Evolutionary conservation across 352 stramenopile species (phyloP), one percentile per base, ranked within the genome.

Genomic region (Globisporangium carolinianum): DNA sequence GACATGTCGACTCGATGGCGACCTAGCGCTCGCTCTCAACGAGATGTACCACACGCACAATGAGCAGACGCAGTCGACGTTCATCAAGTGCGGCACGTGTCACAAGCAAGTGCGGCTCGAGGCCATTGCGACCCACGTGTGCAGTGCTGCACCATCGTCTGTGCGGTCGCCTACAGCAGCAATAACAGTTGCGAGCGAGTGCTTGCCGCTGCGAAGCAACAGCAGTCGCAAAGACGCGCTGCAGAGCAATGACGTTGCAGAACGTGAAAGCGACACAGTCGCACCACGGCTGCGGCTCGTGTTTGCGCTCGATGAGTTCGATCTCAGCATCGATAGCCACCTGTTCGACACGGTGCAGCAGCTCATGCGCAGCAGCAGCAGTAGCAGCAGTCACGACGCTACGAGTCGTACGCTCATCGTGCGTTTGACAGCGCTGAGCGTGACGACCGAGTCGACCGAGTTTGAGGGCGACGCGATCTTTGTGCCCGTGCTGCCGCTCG

Each of bases 361-460:
- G 17, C 51, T 66, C 46, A 66, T 74, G 60, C 61, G 45, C 66
- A 15, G 51, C 17, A 6, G 9, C 12, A 5, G 5, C 8, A 8
- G 17, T 39, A 7, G 48, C 54, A 8, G 24, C 24, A 39, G 6
- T 17, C 46, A 57, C 11, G 45, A 38, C 1, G 37, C 59, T 14
- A 35, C 60, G 0, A 59, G 62, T 3, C 66, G 61, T 48, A 66
- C 69, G 6, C 63, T 83, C 18, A 60, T 35, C 6, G 59, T 70
- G 0, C 69, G 65, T 7, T 14, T 84, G 17, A 75, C 65, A 4
- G 60, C 73, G 43, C 52, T 76, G n/a, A 65, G 62, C 12, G 45
- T 86, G 9, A 83, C 76, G n/a, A 89, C 79, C 11, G 79, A 89
- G 65, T 74, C 73, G 15, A 80, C 73, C 38, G 76, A 89, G 63